Evolutionary conservation across 2,329 filamentous ascomycete species (phyloP).

Genomic region (Dothistroma pini): DNA sequence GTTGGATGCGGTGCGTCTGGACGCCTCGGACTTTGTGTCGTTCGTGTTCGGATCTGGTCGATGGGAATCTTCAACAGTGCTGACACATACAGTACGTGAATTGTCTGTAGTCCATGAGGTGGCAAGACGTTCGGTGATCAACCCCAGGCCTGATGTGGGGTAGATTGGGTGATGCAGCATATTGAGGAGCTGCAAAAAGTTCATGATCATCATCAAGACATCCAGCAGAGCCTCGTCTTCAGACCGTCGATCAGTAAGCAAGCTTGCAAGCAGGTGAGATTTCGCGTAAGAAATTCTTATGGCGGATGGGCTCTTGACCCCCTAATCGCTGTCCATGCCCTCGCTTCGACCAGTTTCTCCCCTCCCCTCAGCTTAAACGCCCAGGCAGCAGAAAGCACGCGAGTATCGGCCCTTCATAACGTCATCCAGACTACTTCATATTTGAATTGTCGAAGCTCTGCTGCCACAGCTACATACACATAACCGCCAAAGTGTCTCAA

Average conservation of each 20-base stretch:
- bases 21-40: background rate
- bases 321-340: background rate
- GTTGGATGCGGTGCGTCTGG: background rate
- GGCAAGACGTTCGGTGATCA: background rate
- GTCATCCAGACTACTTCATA: constrained; percentile 10
- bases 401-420: constrained; percentile 5
- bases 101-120: background rate
- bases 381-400: constrained; percentile 4
- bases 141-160: background rate
- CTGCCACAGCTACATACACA: background rate
- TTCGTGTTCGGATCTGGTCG: background rate
- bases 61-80: background rate
- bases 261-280: too few relatives aligned
- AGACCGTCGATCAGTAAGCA: background rate
- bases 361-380: background rate
- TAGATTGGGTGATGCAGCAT: background rate
- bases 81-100: background rate
- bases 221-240: background rate
- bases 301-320: too few relatives aligned
- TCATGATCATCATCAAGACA: background rate
- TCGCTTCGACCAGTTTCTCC: background rate
- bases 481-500: constrained; percentile 40
- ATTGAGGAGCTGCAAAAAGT: background rate
- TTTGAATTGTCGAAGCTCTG: background rate
- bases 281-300: too few relatives aligned